Evolutionary conservation across 192 early-diverging fungal species (phyloP).

Genomic region (Powellomyces hirtus): DNA sequence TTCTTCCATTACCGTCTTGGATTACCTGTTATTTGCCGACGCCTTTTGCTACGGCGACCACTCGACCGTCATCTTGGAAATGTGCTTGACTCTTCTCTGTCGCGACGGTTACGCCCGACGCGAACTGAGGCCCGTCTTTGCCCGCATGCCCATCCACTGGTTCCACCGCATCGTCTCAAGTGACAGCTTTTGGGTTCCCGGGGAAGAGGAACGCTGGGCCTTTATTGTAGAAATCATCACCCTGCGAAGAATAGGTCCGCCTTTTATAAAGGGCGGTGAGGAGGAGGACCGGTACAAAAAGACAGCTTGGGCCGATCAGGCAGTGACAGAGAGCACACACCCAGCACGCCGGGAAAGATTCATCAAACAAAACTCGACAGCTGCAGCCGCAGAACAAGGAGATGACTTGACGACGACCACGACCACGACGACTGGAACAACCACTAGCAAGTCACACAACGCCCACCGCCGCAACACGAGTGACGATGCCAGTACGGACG

Average conservation of each 20-base stretch:
- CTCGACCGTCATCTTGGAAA: constrained; percentile 36
- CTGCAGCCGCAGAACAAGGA: neutral
- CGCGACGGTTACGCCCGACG: constrained; percentile 28
- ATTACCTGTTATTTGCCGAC: constrained; percentile 37
- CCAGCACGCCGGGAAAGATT: neutral
- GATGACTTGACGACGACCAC: too few relatives aligned
- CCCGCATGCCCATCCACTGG: constrained; percentile 31
- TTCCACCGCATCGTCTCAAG: constrained; percentile 35
- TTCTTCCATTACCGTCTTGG: constrained; percentile 27
- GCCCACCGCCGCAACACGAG: neutral
- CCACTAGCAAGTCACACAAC: neutral
- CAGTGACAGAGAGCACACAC: neutral
- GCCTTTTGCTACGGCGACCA: constrained; percentile 38
- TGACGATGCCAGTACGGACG: neutral
- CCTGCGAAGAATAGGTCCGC: too few relatives aligned
- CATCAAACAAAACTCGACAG: neutral
- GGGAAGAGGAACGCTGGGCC: constrained; percentile 33
- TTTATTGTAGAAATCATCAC: constrained; percentile 31
- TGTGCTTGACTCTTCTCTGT: constrained; percentile 36
- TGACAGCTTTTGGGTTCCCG: constrained; percentile 38
- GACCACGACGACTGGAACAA: neutral
- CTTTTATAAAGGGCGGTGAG: too few relatives aligned
- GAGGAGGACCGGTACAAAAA: neutral
- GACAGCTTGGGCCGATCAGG: neutral
- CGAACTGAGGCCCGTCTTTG: constrained; percentile 19